phyloP scores from a whole-genome alignment of 1,284 basidiomycete genomes.

The Microbotryum silenes-acaulis region DNA sequence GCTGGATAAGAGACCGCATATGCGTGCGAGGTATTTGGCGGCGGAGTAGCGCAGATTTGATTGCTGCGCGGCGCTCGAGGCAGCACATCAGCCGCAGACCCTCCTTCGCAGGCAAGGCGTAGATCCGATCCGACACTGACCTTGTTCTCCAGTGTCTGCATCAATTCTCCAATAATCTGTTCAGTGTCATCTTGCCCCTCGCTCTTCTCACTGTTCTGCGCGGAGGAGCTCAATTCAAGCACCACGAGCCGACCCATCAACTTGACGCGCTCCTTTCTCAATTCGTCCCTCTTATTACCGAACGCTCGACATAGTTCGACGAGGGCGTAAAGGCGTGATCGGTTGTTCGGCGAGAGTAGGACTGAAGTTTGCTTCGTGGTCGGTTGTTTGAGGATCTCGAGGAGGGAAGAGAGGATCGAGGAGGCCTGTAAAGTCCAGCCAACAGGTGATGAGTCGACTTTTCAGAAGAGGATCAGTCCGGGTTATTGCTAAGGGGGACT shows the following conservation, averaged over 20 bases:
- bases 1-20: constrained; percentile 68
- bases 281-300: constrained; percentile 1
- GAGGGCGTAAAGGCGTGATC: constrained; percentile 10
- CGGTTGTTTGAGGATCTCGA: constrained; percentile 10
- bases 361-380: neutral
- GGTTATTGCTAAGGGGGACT: neutral
- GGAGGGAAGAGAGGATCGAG: constrained; percentile 10
- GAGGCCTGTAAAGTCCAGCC: constrained; percentile 4
- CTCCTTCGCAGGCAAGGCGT: neutral
- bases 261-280: constrained; percentile 13
- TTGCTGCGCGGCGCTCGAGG: constrained; percentile 52
- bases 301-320: constrained; percentile 10
- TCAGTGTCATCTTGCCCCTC: constrained; percentile 79
- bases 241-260: constrained; percentile 24
- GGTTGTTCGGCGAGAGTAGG: neutral
- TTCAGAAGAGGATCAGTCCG: neutral
- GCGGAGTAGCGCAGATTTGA: constrained; percentile 91
- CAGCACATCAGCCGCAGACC: neutral
- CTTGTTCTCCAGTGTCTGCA: constrained; percentile 71
- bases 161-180: constrained; percentile 61
- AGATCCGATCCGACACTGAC: constrained; percentile 43
- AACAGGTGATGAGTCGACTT: neutral
- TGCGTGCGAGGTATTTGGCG: constrained; percentile 83
- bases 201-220: constrained; percentile 41
- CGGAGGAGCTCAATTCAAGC: neutral